phyloP scores from a whole-genome alignment of 140 eudicot species.

The Oenanthe javanica region DNA sequence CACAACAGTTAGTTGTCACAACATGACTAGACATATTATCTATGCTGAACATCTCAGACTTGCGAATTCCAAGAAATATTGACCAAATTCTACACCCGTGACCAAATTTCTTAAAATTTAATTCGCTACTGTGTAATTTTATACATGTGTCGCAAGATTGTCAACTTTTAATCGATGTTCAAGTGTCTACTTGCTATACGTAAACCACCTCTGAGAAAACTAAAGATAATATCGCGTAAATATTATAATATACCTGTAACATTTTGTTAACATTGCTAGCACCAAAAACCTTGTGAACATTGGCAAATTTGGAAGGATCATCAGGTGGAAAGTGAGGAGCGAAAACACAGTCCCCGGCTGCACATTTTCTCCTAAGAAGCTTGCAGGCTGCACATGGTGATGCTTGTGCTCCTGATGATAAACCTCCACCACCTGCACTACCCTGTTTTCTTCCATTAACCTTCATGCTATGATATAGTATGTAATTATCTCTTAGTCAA shows the following conservation, averaged over 20 bases:
- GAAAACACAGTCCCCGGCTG: conserved; percentile 13
- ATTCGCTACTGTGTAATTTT: no score
- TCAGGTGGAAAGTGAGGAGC: conserved; percentile 20
- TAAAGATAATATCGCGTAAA: not conserved
- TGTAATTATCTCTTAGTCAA: not conserved
- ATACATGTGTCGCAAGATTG: not conserved
- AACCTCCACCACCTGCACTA: conserved; percentile 5
- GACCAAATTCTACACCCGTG: not conserved
- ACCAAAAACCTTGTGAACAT: conserved; percentile 75
- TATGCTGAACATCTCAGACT: not conserved
- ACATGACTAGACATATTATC: not conserved
- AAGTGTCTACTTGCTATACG: not conserved
- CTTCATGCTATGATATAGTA: conserved; percentile 1
- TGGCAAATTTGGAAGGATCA: conserved; percentile 41
- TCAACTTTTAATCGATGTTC: not conserved
- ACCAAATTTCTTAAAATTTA: not conserved
- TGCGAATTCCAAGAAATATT: not conserved
- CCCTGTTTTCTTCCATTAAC: not conserved
- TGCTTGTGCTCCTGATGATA: not conserved
- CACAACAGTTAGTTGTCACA: not conserved
- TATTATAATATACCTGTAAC: conserved; percentile 42
- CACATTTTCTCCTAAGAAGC: conserved; percentile 20
- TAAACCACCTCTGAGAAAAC: not conserved
- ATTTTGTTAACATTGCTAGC: conserved; percentile 84
- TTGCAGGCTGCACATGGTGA: conserved; percentile 25